A percentile compares a stretch with the other conserved stretches of the same genome.
Evolutionary conservation across 495 filamentous ascomycete species (phyloP).

Genomic region (Aspergillus funiculosus): DNA sequence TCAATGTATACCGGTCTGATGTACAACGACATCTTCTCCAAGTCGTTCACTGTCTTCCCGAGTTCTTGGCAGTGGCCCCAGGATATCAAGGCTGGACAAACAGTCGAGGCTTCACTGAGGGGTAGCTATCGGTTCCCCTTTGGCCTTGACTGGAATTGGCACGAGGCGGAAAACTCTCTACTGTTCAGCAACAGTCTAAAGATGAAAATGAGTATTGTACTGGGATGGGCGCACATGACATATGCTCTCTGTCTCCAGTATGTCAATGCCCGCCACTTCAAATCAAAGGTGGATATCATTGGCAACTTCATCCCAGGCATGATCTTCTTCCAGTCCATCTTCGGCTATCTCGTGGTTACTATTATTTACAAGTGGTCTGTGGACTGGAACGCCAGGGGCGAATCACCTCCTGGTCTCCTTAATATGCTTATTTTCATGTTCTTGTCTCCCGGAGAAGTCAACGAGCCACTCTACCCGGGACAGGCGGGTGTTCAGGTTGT

Average conservation of each 20-base stretch:
- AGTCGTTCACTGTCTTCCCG: constrained; percentile 76
- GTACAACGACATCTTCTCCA: constrained; percentile 98
- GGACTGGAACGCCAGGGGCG: constrained; percentile 68
- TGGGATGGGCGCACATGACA: constrained; percentile 94
- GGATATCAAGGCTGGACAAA: constrained; percentile 53
- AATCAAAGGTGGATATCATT: constrained; percentile 87
- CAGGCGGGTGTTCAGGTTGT: constrained; percentile 69
- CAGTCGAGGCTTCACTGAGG: constrained; percentile 59
- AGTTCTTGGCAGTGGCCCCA: constrained; percentile 85
- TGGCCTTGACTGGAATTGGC: constrained; percentile 95
- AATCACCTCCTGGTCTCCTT: constrained; percentile 72
- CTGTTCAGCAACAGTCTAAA: constrained; percentile 97
- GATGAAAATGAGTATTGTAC: constrained; percentile 97
- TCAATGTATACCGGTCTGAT: constrained; percentile 95
- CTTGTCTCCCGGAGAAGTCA: constrained; percentile 72
- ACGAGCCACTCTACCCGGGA: constrained; percentile 67
- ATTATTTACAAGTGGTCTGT: constrained; percentile 97
- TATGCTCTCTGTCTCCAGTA: constrained; percentile 91
- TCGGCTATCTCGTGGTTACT: constrained; percentile 89
- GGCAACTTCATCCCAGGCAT: constrained; percentile 96
- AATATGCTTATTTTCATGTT: constrained; percentile 99
- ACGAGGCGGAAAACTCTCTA: constrained; percentile 86
- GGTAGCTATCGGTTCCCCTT: constrained; percentile 83
- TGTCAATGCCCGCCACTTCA: constrained; percentile 91
- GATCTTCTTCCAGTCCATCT: constrained; percentile 99